Base-by-base conservation (phyloP, 2,329 filamentous ascomycete genomes). In the Trichoderma sp. region DNA sequence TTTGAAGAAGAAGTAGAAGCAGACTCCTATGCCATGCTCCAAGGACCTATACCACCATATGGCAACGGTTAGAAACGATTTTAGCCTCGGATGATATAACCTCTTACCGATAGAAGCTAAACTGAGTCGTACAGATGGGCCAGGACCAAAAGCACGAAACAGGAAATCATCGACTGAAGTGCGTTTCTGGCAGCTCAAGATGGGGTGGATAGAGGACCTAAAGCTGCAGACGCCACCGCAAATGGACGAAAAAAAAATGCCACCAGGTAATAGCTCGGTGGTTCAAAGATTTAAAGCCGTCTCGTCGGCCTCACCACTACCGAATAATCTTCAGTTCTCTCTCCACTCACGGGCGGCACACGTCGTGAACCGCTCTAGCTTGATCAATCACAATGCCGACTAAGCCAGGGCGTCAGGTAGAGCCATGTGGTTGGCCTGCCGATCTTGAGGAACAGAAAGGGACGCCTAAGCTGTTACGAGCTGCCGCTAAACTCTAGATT, bases 261-360 rank as follows among this genome's bases (percentile, higher is more conserved):
- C 63, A 37, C 63, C 39, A 51, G 28, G 54, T 49, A 21, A 59
- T 66, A 28, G 63, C 32, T 55, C 63, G 54, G 63, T 49, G 28
- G 37, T 66, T 37, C 4, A 49, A 21, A 26, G 39, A 21, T 32
- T 51, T 66, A 59, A 39, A 66, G 54, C 52, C 63, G 63, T 51
- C 39, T 43, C 52, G 52, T 66, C 63, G 63, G 63, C 16, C 43
- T 49, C 28, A 14, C 37, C 21, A 59, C 18, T 58, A 28, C 39
- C 63, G 21, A 28, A 66, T 51, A 32, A 37, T 49, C 32, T 34
- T 34, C 32, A 34, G 49, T 56, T 52, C 21, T 30, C 52, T 34
- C 63, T 21, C 63, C 63, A 66, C 63, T 49, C 28, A 4, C 52
- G 21, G 49, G 51, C 28, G 52, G n/a, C 54, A 51, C 49, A 51